Base-by-base conservation (phyloP, 257 asterid species). In the Fraxinus excelsior region DNA sequence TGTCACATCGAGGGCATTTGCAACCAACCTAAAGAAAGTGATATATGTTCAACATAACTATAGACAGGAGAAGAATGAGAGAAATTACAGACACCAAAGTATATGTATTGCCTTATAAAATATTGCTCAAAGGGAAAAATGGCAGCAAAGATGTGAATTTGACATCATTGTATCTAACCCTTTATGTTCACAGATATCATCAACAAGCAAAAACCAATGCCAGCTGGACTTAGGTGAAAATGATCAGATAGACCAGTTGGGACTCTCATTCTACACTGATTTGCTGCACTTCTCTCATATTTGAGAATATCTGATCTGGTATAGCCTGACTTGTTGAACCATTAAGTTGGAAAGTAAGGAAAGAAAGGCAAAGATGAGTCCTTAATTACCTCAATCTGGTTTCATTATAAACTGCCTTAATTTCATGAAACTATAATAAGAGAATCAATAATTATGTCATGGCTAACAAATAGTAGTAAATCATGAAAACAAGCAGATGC, bases 1-100 rank as follows among this genome's bases (percentile, higher is more conserved):
- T 62, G 76, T 87, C 29, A 73, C 80, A 77, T 87, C 92, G 69
- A 92, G 83, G 42, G 93, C 97, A 88, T 94, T 90, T 73, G 99
- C 99, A 53, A 89, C 96, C 90, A 92, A 78, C 98, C 99, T 94
- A 84, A 49, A 18, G 60, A 49, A 49, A 18, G 18, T 49, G 23
- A 49, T 13, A 16, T 49, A 14, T 18, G 60, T 14, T 49, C 60
- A 49, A 49, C 60, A 49, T 18, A 49, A 18, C n/a, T 11, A 49
- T 14, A 49, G 23, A 49, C 7, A 49, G 5, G 60, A 49, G 60
- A 49, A 49, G 60, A 49, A 49, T 49, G 60, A 49, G 9, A 49
- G 60, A 42, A 12, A 49, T 49, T 49, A 14, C 8, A 18, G 4
- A 16, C 1, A 7, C 60, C n/a, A 49, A 49, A 49, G n/a, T 18